phyloP scores from a whole-genome alignment of 371 early-diverging fungal species.

The Dinochytrium kinnereticum region DNA sequence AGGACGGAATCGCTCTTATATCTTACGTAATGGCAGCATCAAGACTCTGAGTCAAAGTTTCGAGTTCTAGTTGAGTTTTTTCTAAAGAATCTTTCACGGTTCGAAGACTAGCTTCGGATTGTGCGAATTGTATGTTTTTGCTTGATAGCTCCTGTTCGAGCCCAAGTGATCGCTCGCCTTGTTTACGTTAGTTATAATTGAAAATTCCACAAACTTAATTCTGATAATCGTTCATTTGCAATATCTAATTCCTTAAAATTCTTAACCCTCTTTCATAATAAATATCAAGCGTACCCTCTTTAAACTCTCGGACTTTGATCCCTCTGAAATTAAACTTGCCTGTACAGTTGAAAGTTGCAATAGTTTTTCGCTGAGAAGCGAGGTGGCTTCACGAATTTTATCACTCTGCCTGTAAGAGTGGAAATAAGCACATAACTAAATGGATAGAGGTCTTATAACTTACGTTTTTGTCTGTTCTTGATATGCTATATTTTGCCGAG shows the following conservation, averaged over 20 bases:
- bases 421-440: not conserved
- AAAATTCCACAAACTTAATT: not conserved
- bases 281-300: not conserved
- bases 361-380: not conserved
- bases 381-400: not conserved
- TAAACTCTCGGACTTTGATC: not conserved
- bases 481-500: not conserved
- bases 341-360: not conserved
- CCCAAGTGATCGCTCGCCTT: not conserved
- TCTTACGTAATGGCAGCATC: constrained; percentile 30
- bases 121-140: not conserved
- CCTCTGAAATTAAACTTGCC: not conserved
- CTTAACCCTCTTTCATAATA: not conserved
- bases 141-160: constrained; percentile 15
- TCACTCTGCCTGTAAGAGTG: not conserved
- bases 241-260: constrained; percentile 7
- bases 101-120: not conserved
- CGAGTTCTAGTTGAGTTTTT: constrained; percentile 7
- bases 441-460: too few relatives aligned
- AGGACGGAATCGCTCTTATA: not conserved
- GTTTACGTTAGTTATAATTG: not conserved
- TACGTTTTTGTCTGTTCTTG: constrained; percentile 10
- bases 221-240: constrained; percentile 5
- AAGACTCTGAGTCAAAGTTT: constrained; percentile 19
- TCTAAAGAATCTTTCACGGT: constrained; percentile 19